Conservation (phyloP, 352 stramenopile genomes). For the Pythium phragmitis region DNA sequence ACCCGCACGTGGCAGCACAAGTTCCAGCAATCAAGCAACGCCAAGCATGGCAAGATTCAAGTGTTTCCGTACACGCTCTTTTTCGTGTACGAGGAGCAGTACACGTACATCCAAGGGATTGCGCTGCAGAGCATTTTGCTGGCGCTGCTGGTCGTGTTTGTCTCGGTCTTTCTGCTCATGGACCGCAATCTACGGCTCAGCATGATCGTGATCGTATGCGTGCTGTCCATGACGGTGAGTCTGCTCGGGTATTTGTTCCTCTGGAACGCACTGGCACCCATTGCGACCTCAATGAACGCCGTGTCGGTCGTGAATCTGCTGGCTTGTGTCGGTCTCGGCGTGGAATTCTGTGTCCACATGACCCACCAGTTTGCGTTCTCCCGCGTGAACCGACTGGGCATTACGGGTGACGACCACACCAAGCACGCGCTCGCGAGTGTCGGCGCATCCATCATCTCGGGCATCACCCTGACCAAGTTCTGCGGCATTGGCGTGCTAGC, state of each 20-base stretch:
- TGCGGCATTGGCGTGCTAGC: slow-evolving; percentile 87
- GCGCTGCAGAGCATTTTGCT: slow-evolving; percentile 85
- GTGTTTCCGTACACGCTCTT: slow-evolving; percentile 90
- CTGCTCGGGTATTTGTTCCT: slow-evolving; percentile 81
- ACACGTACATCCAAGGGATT: slow-evolving; percentile 89
- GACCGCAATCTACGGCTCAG: slow-evolving; percentile 62
- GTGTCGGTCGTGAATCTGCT: slow-evolving; percentile 91
- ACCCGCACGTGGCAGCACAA: slow-evolving; percentile 38
- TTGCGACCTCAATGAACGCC: slow-evolving; percentile 84
- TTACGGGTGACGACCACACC: slow-evolving; percentile 61
- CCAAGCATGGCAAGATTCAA: slow-evolving; percentile 3
- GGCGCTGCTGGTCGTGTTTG: slow-evolving; percentile 77
- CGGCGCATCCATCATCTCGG: slow-evolving; percentile 84
- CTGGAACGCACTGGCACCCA: slow-evolving; percentile 61
- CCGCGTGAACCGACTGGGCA: slow-evolving; percentile 41
- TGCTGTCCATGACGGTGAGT: slow-evolving; percentile 77
- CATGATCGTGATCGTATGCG: slow-evolving; percentile 67
- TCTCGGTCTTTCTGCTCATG: slow-evolving; percentile 78
- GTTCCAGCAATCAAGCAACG: neutral
- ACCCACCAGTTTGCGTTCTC: slow-evolving; percentile 81
- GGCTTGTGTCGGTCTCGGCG: slow-evolving; percentile 79
- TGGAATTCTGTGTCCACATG: slow-evolving; percentile 91
- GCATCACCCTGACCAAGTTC: slow-evolving; percentile 92
- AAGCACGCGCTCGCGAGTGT: slow-evolving; percentile 73
- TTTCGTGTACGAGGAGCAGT: slow-evolving; percentile 93